These are phyloP conservation scores for Fusarium goolgardi DNA, from an alignment of 2,329 filamentous ascomycete species.

Conservation along the genomic window DNA sequence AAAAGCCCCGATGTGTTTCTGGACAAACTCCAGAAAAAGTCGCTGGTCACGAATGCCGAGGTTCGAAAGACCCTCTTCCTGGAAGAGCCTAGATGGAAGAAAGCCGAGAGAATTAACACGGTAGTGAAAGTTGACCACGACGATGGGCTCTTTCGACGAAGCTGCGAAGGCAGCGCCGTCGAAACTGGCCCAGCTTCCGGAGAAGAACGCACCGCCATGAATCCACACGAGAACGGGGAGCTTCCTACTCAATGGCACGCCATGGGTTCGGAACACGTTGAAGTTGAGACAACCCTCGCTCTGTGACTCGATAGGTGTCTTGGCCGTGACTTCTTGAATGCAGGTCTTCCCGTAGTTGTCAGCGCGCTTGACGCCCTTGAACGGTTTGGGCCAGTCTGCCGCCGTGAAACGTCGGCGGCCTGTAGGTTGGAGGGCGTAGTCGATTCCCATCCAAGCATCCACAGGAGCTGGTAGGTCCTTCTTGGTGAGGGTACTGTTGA, in stretches of 20 bases:
- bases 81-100: conserved; percentile 57
- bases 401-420: conserved; percentile 56
- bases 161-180: conserved; percentile 52
- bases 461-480: conserved; percentile 44
- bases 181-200: conserved; percentile 51
- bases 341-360: conserved; percentile 56
- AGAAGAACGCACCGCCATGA: conserved; percentile 54
- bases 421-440: conserved; percentile 58
- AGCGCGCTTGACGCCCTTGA: conserved; percentile 55
- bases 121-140: conserved; percentile 60
- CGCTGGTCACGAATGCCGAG: conserved; percentile 65
- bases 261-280: conserved; percentile 54
- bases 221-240: conserved; percentile 56
- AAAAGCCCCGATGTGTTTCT: conserved; percentile 63
- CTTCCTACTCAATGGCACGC: conserved; percentile 50
- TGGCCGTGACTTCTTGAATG: conserved; percentile 51
- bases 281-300: conserved; percentile 56
- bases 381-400: conserved; percentile 54
- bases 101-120: conserved; percentile 54
- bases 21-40: conserved; percentile 64
- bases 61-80: conserved; percentile 58
- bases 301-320: conserved; percentile 37
- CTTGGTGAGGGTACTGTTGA: conserved; percentile 35
- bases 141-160: conserved; percentile 53
- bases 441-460: conserved; percentile 62